These are phyloP conservation scores for Flaveria linearis DNA, from an alignment of 129 eudicot genomes.

Conservation along the genomic window DNA sequence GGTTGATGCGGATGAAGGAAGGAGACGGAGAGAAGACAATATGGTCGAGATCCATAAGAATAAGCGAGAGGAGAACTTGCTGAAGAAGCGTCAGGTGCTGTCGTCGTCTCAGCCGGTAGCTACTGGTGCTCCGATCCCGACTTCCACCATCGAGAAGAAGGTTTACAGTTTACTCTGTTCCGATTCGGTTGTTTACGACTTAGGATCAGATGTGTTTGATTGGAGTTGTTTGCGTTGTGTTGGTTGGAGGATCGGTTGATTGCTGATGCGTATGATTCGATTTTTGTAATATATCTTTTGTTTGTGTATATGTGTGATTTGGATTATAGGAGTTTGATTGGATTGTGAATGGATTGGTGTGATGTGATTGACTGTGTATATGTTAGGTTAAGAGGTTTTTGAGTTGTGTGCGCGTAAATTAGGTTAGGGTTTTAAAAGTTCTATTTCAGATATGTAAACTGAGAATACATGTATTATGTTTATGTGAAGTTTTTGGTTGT, in stretches of 20 bases:
- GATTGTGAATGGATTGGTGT: background rate
- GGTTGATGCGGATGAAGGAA: constrained; percentile 78
- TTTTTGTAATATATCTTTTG: background rate
- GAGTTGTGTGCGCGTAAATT: background rate
- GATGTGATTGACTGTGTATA: background rate
- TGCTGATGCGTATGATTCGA: constrained; percentile 1
- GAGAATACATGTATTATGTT: background rate
- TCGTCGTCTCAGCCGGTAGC: constrained; percentile 48
- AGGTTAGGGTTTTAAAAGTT: constrained; percentile 21
- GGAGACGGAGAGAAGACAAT: constrained; percentile 81
- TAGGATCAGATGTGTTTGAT: constrained; percentile 23
- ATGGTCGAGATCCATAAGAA: constrained; percentile 97
- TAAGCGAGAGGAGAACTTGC: constrained; percentile 74
- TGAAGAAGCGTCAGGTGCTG: constrained; percentile 77
- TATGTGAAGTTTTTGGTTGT: background rate
- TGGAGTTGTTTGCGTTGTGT: background rate
- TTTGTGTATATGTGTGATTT: background rate
- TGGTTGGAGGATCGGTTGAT: constrained; percentile 10
- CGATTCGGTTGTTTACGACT: constrained; percentile 1
- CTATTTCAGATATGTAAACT: background rate
- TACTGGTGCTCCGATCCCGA: constrained; percentile 33
- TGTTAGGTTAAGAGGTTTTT: background rate
- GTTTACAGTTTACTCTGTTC: constrained; percentile 41
- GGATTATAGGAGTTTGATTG: background rate
- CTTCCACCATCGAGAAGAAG: constrained; percentile 54